These are phyloP conservation scores for Melanogaster broomeanus DNA, from an alignment of 768 basidiomycete genomes.

Conservation along the genomic window DNA sequence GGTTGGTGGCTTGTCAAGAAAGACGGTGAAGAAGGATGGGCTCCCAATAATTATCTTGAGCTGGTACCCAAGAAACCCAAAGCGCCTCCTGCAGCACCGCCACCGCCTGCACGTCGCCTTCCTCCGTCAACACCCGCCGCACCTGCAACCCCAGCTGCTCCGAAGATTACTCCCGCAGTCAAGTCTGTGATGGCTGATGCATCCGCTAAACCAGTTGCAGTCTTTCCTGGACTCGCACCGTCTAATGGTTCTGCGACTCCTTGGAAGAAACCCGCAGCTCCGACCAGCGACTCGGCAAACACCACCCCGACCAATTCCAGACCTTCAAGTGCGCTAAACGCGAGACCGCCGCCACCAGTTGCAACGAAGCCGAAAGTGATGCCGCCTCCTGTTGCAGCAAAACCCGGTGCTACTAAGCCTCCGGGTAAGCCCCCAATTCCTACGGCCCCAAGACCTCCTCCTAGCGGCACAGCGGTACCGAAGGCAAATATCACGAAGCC, in stretches of 20 bases:
- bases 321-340: conserved; percentile 49
- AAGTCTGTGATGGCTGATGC: conserved; percentile 55
- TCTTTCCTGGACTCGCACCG: conserved; percentile 75
- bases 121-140: conserved; percentile 47
- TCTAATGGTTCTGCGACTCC: conserved; percentile 70
- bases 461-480: conserved; percentile 34
- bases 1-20: conserved; percentile 99
- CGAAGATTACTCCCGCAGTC: conserved; percentile 36
- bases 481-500: conserved; percentile 43
- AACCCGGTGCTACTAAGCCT: conserved; percentile 51
- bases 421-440: conserved; percentile 67
- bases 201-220: conserved; percentile 76
- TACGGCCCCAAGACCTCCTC: conserved; percentile 51
- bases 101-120: conserved; percentile 55
- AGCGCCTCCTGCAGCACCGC: conserved; percentile 66
- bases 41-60: conserved; percentile 92
- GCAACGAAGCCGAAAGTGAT: conserved; percentile 64
- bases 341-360: conserved; percentile 59
- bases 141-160: conserved; percentile 32
- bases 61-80: conserved; percentile 68
- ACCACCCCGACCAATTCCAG: conserved; percentile 49
- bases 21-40: conserved; percentile 85
- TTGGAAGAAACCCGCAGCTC: conserved; percentile 63
- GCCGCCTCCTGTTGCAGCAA: conserved; percentile 57
- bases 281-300: conserved; percentile 34